A percentile compares a stretch with the other conserved stretches of the same genome.
These are phyloP conservation scores for Rhodosporidiobolus odoratus DNA, from an alignment of 768 basidiomycete genomes.

Conservation along the genomic window DNA sequence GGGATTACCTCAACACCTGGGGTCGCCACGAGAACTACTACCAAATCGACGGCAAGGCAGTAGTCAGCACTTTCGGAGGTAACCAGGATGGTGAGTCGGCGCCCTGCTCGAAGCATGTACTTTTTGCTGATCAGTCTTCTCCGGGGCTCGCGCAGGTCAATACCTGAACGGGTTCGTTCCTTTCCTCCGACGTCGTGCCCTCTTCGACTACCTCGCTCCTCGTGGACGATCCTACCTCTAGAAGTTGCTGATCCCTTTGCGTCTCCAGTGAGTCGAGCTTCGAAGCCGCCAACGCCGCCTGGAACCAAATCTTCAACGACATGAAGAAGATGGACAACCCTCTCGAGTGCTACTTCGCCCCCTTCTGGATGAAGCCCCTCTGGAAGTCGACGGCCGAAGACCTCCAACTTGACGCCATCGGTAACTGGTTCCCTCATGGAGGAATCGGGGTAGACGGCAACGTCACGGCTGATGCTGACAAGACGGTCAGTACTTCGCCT, in stretches of 20 bases:
- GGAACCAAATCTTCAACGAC: conserved; percentile 3
- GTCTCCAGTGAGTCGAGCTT: background rate
- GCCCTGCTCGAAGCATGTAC: too few species aligned
- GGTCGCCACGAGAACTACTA: background rate
- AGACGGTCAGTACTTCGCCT: background rate
- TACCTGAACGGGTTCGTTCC: conserved; percentile 11
- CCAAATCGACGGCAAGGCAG: conserved; percentile 11
- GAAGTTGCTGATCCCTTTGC: too few species aligned
- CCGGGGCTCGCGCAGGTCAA: background rate
- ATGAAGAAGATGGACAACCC: background rate
- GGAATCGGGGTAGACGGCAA: background rate
- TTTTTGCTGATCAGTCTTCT: too few species aligned
- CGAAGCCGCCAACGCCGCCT: conserved; percentile 5
- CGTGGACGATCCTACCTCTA: too few species aligned
- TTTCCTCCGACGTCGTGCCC: background rate
- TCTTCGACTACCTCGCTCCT: too few species aligned
- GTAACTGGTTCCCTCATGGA: conserved; percentile 14
- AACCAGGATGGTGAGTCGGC: conserved; percentile 5
- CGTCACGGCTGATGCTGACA: conserved; percentile 9
- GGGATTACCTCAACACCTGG: conserved; percentile 5
- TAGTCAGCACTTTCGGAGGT: conserved; percentile 12
- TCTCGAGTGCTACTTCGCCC: conserved; percentile 6
- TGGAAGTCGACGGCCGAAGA: background rate
- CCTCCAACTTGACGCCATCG: conserved; percentile 2
- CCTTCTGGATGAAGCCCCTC: conserved; percentile 11